Percentiles rank a stretch among this genome's conserved stretches.
Conservation (phyloP, 2,329 filamentous ascomycete species). For the Ceratocystis colombiana region DNA sequence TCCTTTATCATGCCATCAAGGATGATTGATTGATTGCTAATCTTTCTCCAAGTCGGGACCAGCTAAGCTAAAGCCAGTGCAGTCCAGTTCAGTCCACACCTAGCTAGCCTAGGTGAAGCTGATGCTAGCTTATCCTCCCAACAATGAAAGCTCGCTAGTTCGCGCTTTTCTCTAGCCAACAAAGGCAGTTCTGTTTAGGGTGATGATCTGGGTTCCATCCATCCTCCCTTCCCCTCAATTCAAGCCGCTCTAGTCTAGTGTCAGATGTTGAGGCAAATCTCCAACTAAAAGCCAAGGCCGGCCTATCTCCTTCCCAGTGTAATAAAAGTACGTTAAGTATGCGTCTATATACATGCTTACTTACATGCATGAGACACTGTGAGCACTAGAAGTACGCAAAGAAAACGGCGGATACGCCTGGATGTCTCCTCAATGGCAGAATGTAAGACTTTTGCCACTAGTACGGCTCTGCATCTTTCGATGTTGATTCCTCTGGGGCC, state of each 20-base stretch:
- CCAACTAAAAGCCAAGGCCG: neutral
- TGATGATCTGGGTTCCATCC: neutral
- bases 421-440: too few relatives aligned
- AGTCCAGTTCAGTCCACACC: neutral
- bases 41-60: neutral
- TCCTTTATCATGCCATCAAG: neutral
- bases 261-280: conserved; percentile 2
- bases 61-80: too few relatives aligned
- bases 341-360: neutral
- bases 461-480: too few relatives aligned
- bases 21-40: conserved; percentile 2
- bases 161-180: conserved; percentile 10
- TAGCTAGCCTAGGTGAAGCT: neutral
- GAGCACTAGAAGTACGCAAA: neutral
- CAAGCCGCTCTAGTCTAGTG: neutral
- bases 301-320: neutral
- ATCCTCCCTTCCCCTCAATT: neutral
- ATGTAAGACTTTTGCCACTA: too few relatives aligned
- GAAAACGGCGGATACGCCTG: neutral
- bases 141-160: conserved; percentile 16
- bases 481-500: too few relatives aligned
- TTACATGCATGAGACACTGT: neutral
- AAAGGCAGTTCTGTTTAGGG: neutral
- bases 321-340: neutral
- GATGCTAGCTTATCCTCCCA: neutral